Conservation (phyloP, 1,284 basidiomycete species). For the Fereydounia khargensis region DNA sequence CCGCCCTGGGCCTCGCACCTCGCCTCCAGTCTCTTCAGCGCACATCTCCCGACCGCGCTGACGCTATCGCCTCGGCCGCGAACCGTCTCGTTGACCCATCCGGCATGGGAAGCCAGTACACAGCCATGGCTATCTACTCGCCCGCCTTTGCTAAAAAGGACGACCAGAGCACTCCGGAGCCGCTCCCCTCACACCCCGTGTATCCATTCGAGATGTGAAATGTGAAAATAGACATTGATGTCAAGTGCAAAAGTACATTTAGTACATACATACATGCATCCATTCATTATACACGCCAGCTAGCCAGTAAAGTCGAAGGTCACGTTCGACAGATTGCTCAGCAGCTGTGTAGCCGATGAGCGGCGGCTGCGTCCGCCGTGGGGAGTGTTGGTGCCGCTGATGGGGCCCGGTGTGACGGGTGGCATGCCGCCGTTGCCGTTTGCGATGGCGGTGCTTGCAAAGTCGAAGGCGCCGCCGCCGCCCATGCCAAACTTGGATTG, state of each 20-base stretch:
- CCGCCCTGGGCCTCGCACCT: conserved; percentile 63
- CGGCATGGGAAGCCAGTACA: conserved; percentile 65
- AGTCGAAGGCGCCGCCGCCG: conserved; percentile 29
- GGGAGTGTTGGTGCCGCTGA: neutral
- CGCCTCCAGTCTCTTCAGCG: conserved; percentile 66
- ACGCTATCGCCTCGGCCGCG: conserved; percentile 60
- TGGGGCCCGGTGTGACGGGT: too few relatives aligned
- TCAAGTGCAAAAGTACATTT: too few relatives aligned
- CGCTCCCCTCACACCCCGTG: too few relatives aligned
- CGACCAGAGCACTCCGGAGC: too few relatives aligned
- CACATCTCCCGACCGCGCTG: conserved; percentile 60
- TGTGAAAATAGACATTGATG: too few relatives aligned
- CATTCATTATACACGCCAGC: too few relatives aligned
- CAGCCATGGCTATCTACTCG: too few relatives aligned
- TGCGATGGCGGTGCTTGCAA: conserved; percentile 30
- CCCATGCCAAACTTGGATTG: conserved; percentile 36
- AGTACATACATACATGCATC: too few relatives aligned
- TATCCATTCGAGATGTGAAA: too few relatives aligned
- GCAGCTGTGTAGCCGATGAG: neutral
- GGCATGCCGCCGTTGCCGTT: conserved; percentile 33
- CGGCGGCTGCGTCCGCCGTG: neutral
- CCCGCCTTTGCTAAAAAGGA: too few relatives aligned
- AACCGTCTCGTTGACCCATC: conserved; percentile 62
- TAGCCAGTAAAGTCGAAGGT: neutral
- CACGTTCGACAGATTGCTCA: neutral